phyloP scores from a whole-genome alignment of 139 green algal species.

The Trebouxia sp. region DNA sequence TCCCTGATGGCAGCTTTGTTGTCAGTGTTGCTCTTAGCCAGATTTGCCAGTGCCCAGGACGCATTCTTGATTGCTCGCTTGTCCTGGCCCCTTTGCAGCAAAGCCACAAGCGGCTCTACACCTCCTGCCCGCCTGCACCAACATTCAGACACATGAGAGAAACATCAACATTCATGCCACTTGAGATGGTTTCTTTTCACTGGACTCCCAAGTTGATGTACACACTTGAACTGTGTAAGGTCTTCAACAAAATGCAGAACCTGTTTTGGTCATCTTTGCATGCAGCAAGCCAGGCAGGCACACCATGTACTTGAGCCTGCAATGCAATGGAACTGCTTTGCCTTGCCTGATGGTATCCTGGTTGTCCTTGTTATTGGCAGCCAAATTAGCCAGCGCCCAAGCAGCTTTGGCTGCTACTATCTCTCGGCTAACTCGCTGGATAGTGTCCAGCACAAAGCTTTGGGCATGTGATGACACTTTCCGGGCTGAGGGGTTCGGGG shows the following conservation, averaged over 20 bases:
- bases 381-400: constrained; percentile 22
- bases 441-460: not conserved
- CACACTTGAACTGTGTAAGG: no score
- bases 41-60: not conserved
- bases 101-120: constrained; percentile 14
- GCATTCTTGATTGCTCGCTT: constrained; percentile 15
- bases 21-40: constrained; percentile 29
- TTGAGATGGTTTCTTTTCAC: no score
- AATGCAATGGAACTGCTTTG: not conserved
- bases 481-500: not conserved
- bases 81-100: constrained; percentile 18
- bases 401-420: constrained; percentile 7
- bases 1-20: constrained; percentile 30
- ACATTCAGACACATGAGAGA: not conserved
- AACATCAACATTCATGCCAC: not conserved
- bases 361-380: constrained; percentile 18
- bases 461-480: not conserved
- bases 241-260: no score
- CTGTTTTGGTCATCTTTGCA: no score
- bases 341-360: constrained; percentile 22
- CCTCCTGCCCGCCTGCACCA: constrained; percentile 16
- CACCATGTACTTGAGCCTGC: no score
- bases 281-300: no score
- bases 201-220: no score
- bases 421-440: not conserved